Base-by-base conservation (phyloP, 2,329 filamentous ascomycete species). In the Magnaporthiopsis rhizophila region DNA sequence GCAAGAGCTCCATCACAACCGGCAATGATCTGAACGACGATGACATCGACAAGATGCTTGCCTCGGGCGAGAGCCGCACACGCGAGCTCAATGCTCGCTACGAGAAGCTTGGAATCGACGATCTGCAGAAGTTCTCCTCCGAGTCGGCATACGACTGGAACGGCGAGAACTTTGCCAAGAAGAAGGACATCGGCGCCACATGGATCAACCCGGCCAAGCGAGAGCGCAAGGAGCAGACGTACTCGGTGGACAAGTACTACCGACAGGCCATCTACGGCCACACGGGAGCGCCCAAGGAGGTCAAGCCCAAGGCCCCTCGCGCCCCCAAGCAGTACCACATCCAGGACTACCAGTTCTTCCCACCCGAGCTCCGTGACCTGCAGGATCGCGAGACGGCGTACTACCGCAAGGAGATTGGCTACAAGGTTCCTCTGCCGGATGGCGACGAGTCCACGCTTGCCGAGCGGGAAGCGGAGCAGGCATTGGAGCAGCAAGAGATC, bases 91-190 rank as follows among this genome's bases (percentile, higher is more conserved):
- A 92, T 73, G 89, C 91, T 69, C 94, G 92, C 76, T 99, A 98
- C 71, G 95, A 98, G 75, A 96, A 97, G 74, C 87, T 99, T 57
- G 95, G 96, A 68, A 90, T 99, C 36, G 95, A 99, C 74, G 95
- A 99, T 69, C 79, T 99, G 58, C 95, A 99, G 74, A 98, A 98
- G 73, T 99, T 99, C 76, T 95, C 90, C 1, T 97, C 94, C 0
- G 95, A 99, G 71, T 97, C 92, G 64, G 93, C 96, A 0, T 99
- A 99, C 72, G 95, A 98, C 74, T 99, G 96, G 96, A 99, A 99
- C 68, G 95, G 95, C 60, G 89, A 98, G 77, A 94, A 94, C 71
- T 99, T 99, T 74, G 91, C 92, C 63, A 86, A 89, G 73, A 96
- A 96, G 79, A 96, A 96, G 76, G 90, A 95, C 64, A 65, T 97